These are phyloP conservation scores for Fusarium sp. DNA, from an alignment of 2,329 filamentous ascomycete genomes.

Conservation along the genomic window DNA sequence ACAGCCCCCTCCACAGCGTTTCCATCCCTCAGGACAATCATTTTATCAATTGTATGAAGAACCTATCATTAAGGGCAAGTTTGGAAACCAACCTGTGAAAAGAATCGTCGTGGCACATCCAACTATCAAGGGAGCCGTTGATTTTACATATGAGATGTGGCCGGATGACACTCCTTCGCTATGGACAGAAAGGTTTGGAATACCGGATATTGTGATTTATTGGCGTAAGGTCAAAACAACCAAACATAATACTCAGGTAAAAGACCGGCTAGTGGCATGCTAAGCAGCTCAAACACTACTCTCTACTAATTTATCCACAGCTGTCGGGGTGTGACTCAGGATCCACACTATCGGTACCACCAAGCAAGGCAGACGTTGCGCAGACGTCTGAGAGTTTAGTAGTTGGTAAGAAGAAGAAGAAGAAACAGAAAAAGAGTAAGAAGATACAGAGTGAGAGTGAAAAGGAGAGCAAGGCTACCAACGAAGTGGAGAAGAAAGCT, in stretches of 20 bases:
- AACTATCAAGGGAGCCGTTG: constrained; percentile 5
- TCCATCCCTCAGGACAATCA: constrained; percentile 31
- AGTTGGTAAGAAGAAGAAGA: not conserved
- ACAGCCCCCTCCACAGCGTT: constrained; percentile 36
- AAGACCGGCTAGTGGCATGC: not conserved
- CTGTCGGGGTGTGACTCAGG: too few relatives aligned
- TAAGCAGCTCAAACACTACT: too few relatives aligned
- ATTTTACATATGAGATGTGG: constrained; percentile 33
- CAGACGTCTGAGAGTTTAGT: too few relatives aligned
- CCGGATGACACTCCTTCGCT: constrained; percentile 28
- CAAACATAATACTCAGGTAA: not conserved
- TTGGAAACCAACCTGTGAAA: constrained; percentile 20
- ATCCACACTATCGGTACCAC: not conserved
- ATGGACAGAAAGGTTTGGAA: constrained; percentile 20
- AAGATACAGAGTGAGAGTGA: not conserved
- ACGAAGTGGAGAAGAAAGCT: not conserved
- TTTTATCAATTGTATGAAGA: constrained; percentile 33
- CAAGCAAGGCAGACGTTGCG: not conserved
- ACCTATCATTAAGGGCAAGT: constrained; percentile 32
- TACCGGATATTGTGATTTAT: not conserved
- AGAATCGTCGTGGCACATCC: constrained; percentile 30
- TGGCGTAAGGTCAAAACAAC: not conserved
- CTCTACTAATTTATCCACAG: not conserved
- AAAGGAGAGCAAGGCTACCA: not conserved
- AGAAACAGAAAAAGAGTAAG: not conserved